Conservation (phyloP, 208 protist genomes). For the Wallacemonas sp. region DNA sequence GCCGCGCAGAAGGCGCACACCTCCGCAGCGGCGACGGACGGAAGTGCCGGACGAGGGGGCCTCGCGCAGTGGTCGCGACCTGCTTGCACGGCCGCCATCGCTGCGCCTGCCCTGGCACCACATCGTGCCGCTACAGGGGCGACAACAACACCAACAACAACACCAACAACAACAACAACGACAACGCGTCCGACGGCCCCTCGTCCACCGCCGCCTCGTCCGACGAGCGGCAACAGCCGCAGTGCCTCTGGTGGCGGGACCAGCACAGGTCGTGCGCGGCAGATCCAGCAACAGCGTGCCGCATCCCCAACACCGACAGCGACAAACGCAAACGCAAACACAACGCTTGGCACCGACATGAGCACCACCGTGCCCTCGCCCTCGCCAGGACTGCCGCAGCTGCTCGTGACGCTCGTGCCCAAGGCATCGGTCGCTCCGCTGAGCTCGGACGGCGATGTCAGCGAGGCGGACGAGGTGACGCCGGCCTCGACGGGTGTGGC, state of each 20-base stretch:
- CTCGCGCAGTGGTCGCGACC: background rate
- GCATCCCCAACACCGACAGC: background rate
- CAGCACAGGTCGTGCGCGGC: conserved; percentile 4
- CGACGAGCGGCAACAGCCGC: background rate
- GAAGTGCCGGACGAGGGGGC: background rate
- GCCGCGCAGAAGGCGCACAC: background rate
- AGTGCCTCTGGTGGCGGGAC: no score
- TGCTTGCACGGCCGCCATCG: background rate
- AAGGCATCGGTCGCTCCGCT: background rate
- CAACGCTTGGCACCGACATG: no score
- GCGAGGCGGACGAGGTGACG: no score
- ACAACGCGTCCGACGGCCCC: conserved; percentile 1
- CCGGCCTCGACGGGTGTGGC: no score
- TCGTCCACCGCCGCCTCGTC: conserved; percentile 3
- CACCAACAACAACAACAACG: background rate
- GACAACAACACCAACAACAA: no score
- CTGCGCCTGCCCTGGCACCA: background rate
- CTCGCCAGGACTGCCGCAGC: background rate
- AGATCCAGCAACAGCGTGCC: background rate
- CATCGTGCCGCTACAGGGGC: background rate
- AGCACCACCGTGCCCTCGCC: no score
- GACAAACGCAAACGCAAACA: no score
- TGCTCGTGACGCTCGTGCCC: background rate
- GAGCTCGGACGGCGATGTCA: background rate
- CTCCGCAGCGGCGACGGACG: background rate